Base-by-base conservation (phyloP, 805 yeast species). In the Limtongozyma cylindracea region DNA sequence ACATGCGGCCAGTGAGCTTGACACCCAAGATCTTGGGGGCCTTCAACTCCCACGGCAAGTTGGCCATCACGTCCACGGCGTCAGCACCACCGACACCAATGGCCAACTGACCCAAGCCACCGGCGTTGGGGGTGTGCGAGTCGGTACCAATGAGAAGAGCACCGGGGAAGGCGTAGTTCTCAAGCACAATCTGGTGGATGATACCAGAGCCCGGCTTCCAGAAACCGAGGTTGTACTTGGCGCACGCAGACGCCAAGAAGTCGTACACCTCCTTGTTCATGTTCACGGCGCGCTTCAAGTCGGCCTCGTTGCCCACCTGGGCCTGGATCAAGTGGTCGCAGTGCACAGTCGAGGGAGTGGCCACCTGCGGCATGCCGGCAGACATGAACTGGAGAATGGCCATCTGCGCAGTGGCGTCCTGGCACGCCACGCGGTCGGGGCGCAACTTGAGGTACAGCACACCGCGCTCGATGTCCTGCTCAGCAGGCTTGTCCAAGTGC, bases 81-180 rank as follows among this genome's bases (percentile, higher is more conserved):
- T 82, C 96, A 34, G 96, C 96, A 63, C 96, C 96, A 61, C 95
- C 96, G 35, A 84, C 95, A 64, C 95, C 96, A 36, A 82, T 82
- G 34, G 95, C 95, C 41, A 82, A 65, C 55, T 77, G 91, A 56
- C 95, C 95, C 41, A 82, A 62, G 54, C 95, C 95, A 61, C 95
- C 95, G 27, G 94, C 95, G 49, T 82, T 82, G 29, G 95, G 95
- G 37, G 95, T 82, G 54, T 82, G 95, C 16, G 93, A 78, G 55
- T 82, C 95, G 26, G 95, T 82, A 59, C 95, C 95, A 35, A 82
- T 66, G 59, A 82, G 71, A 56, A 82, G 62, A 33, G 84, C 77
- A 56, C 96, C 96, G 47, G 96, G 96, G 66, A 74, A 77, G 29
- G 93, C 88, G 51, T 76, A 82, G 61, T 82, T 84, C 58, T 82